phyloP scores from a whole-genome alignment of 2,329 filamentous ascomycete species.

The Saccharata proteae region DNA sequence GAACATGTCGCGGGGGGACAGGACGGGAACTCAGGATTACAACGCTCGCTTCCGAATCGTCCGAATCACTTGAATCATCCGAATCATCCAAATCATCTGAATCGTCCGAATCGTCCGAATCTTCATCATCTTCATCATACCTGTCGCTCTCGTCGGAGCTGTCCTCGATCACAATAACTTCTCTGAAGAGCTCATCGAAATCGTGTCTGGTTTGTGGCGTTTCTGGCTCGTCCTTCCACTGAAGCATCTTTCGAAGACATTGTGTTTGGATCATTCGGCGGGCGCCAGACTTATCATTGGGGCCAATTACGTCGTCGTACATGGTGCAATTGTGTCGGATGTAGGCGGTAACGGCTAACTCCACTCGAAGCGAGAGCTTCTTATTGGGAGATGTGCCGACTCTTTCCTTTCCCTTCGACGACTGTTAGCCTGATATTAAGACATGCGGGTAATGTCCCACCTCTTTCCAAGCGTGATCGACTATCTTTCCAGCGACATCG shows the following conservation, averaged over 20 bases:
- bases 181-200: constrained; percentile 50
- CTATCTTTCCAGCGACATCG: constrained; percentile 45
- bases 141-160: constrained; percentile 41
- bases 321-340: constrained; percentile 51
- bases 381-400: constrained; percentile 46
- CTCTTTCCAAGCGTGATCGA: constrained; percentile 49
- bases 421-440: constrained; percentile 10
- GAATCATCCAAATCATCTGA: constrained; percentile 5
- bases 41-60: no score
- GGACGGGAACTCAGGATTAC: no score
- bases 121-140: constrained; percentile 18
- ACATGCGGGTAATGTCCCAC: constrained; percentile 19
- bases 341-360: constrained; percentile 49
- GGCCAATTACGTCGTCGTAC: constrained; percentile 40
- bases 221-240: constrained; percentile 52
- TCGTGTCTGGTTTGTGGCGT: constrained; percentile 30
- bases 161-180: constrained; percentile 52
- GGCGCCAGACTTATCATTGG: constrained; percentile 19
- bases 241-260: constrained; percentile 44
- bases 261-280: constrained; percentile 42
- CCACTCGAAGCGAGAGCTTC: constrained; percentile 43
- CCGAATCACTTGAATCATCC: no score
- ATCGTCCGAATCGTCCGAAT: constrained; percentile 7
- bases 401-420: constrained; percentile 37
- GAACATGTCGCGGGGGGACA: no score